Percentiles rank a stretch among this genome's conserved stretches.
phyloP scores from a whole-genome alignment of 805 yeast species.

The Monosporozyma yasuniensis region DNA sequence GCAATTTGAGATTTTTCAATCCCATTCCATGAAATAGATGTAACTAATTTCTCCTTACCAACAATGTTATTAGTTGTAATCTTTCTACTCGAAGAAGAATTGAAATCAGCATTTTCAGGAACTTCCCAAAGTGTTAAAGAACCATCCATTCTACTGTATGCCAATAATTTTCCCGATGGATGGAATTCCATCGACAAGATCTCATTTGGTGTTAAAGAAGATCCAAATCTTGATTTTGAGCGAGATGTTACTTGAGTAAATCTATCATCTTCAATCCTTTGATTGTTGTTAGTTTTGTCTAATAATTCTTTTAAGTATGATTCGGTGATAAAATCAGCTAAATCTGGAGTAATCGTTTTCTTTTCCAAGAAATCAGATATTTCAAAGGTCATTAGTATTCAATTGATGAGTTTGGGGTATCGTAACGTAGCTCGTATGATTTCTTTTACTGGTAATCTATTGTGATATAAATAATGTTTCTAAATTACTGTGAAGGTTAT shows the following conservation, averaged over 20 bases:
- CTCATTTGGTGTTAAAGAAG: slow-evolving; percentile 13
- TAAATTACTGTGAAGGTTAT: neutral
- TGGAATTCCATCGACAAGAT: slow-evolving; percentile 21
- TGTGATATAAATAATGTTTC: neutral
- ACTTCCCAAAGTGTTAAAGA: slow-evolving; percentile 22
- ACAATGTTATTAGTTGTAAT: slow-evolving; percentile 11
- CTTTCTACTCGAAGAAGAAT: slow-evolving; percentile 8
- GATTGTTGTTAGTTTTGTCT: slow-evolving; percentile 1
- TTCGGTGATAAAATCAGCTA: slow-evolving; percentile 3
- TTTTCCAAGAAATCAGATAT: slow-evolving; percentile 1
- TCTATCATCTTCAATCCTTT: slow-evolving; percentile 19
- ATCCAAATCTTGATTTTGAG: slow-evolving; percentile 17
- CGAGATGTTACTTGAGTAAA: slow-evolving; percentile 11
- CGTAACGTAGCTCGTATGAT: neutral
- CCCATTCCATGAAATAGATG: slow-evolving; percentile 23
- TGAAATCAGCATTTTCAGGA: neutral
- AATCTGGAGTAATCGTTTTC: neutral
- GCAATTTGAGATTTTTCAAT: slow-evolving; percentile 17
- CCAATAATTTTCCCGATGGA: slow-evolving; percentile 20
- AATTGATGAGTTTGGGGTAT: neutral
- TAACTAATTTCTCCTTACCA: slow-evolving; percentile 15
- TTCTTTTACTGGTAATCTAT: neutral
- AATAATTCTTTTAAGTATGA: slow-evolving; percentile 4
- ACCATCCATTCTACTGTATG: slow-evolving; percentile 27
- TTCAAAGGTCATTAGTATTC: neutral